Base-by-base conservation (phyloP, 179 eudicot species). In the Silene vulgaris region DNA sequence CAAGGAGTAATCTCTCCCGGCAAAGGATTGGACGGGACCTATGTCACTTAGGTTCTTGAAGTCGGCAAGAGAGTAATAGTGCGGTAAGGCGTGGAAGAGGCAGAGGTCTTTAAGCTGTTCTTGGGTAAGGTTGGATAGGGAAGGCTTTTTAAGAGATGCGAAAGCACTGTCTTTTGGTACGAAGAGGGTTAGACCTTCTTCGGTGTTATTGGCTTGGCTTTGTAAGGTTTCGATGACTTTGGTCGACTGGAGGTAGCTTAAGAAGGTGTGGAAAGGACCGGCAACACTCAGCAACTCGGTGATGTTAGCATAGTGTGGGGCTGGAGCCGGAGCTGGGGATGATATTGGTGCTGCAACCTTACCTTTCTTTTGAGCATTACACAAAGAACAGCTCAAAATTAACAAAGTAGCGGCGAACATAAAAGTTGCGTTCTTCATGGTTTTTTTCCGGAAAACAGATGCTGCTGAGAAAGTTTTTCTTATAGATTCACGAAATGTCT, bases 21-120 rank as follows among this genome's bases (percentile, higher is more conserved):
- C 97, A 4, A 90, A 80, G 2, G 99, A 86, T 26, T 19, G 69
- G n/a, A 92, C 75, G 2, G 96, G 91, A 66, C 90, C 80, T 0
- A 72, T 48, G 5, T 43, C 75, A 80, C 97, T 90, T 4, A 95
- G 91, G 82, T 85, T 82, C 73, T 76, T 80, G 88, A 95, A 95
- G 64, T 89, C 93, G 0, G 99, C 81, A 7, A 95, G 88, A 4
- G 87, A 81, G 85, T 90, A 92, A 85, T 83, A 95, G 63, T 88
- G 95, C 21, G 97, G 85, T 79, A 95, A 65, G 74, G 88, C 91
- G 75, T 95, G 99, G 90, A 89, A 95, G 76, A 92, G 97, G 85
- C 87, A 87, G 63, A 95, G 72, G 3, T 87, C 78, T 74, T 89
- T 92, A 75, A 95, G 86, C 76, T 95, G 97, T 50, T 86, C 93